A percentile compares a stretch with the other conserved stretches of the same genome.
Evolutionary conservation across 1,284 basidiomycete species (phyloP).

Genomic region (Moesziomyces parantarcticus): DNA sequence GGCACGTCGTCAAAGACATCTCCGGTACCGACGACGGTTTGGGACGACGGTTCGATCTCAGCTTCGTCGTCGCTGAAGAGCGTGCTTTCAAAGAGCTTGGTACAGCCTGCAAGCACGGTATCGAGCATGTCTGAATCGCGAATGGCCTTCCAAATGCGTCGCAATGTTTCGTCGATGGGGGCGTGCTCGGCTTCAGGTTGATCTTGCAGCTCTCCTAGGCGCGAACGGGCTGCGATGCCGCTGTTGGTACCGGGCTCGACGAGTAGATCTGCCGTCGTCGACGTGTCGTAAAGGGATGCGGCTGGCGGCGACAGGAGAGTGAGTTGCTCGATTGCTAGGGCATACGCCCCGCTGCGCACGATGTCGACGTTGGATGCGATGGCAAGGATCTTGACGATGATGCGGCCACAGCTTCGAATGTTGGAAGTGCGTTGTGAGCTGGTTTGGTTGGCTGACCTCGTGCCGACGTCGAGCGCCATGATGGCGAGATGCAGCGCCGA

Average conservation of each 20-base stretch:
- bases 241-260: conserved; percentile 10
- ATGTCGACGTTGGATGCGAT: neutral
- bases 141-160: conserved; percentile 19
- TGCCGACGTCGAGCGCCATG: conserved; percentile 13
- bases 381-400: conserved; percentile 14
- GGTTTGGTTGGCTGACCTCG: conserved; percentile 1
- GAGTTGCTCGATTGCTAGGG: conserved; percentile 23
- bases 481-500: conserved; percentile 16
- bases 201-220: neutral
- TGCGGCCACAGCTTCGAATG: conserved; percentile 12
- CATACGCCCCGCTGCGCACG: neutral
- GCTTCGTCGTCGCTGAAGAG: conserved; percentile 14
- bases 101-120: conserved; percentile 13
- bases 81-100: conserved; percentile 10
- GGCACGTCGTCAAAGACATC: conserved; percentile 32
- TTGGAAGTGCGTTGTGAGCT: conserved; percentile 1
- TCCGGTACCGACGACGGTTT: neutral
- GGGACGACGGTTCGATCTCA: conserved; percentile 1
- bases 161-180: neutral
- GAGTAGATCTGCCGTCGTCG: conserved; percentile 1
- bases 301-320: conserved; percentile 2
- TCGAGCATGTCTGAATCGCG: conserved; percentile 19
- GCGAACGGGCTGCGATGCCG: conserved; percentile 10
- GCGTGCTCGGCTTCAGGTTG: neutral
- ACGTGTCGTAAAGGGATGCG: too few relatives aligned